A percentile compares a stretch with the other conserved stretches of the same genome.
Conservation (phyloP, 2,329 filamentous ascomycete species). For the Nigrospora sphaerica region DNA sequence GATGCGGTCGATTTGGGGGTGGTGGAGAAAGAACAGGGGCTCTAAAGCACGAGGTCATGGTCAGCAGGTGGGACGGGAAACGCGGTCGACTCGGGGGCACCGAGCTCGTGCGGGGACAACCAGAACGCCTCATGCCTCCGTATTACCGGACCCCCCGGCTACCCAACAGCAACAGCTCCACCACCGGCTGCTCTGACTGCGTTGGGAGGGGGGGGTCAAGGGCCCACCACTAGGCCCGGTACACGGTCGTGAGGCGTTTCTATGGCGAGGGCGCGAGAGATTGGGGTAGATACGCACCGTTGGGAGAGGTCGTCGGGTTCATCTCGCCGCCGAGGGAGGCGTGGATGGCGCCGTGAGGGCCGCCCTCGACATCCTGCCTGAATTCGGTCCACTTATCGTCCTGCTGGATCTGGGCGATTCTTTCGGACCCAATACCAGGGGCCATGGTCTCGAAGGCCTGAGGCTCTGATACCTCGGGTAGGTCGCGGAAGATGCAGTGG, state of each 20-base stretch:
- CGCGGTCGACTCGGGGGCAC: too few species aligned
- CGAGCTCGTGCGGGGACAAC: too few species aligned
- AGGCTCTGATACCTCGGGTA: slow-evolving; percentile 1
- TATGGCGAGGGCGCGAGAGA: too few species aligned
- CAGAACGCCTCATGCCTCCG: too few species aligned
- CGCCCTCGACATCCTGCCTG: slow-evolving; percentile 1
- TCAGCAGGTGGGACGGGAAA: too few species aligned
- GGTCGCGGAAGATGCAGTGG: slow-evolving; percentile 12
- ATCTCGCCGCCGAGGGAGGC: slow-evolving; percentile 5
- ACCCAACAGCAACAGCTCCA: too few species aligned
- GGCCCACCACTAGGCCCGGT: too few species aligned
- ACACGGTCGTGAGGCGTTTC: too few species aligned
- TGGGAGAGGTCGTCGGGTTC: slow-evolving; percentile 3
- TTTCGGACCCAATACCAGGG: background rate
- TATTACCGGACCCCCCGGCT: too few species aligned
- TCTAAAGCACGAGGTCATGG: background rate
- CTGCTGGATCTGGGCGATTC: slow-evolving; percentile 1
- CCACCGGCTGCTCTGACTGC: too few species aligned
- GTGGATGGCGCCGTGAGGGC: slow-evolving; percentile 4
- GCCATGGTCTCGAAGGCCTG: background rate
- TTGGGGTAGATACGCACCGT: background rate
- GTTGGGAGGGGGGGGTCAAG: too few species aligned
- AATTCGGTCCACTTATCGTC: background rate
- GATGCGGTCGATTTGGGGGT: slow-evolving; percentile 1
- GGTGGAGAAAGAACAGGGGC: slow-evolving; percentile 3